Conservation (phyloP, 345 rosid species). For the Durio zibethinus region DNA sequence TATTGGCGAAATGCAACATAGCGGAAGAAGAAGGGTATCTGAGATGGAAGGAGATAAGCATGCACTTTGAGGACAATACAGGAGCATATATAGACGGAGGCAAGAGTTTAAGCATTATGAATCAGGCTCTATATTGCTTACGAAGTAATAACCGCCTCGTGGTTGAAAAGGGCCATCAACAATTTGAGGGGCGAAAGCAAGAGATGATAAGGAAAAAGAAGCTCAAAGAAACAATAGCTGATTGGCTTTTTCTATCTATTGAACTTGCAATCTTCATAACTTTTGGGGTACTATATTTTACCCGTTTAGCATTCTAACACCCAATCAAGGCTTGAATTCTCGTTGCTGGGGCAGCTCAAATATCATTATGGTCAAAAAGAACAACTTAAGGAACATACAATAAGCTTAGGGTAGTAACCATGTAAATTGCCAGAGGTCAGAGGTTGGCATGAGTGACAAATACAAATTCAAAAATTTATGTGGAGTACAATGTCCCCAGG, state of each 20-base stretch:
- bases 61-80: conserved; percentile 29
- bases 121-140: conserved; percentile 26
- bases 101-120: conserved; percentile 27
- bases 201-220: conserved; percentile 12
- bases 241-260: conserved; percentile 12
- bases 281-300: neutral
- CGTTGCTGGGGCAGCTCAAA: neutral
- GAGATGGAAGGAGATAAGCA: conserved; percentile 23
- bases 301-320: neutral
- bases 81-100: conserved; percentile 17
- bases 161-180: conserved; percentile 13
- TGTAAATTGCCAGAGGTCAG: neutral
- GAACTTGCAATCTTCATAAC: conserved; percentile 16
- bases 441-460: neutral
- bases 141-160: conserved; percentile 9
- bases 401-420: neutral
- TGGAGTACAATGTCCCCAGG: neutral
- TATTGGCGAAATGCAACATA: conserved; percentile 23
- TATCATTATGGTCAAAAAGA: neutral
- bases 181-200: conserved; percentile 20
- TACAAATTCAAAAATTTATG: neutral
- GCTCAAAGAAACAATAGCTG: conserved; percentile 19
- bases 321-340: neutral
- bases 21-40: neutral
- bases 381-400: neutral